These are phyloP conservation scores for Zygoascus flipseniorum DNA, from an alignment of 805 yeast genomes.

Conservation along the genomic window DNA sequence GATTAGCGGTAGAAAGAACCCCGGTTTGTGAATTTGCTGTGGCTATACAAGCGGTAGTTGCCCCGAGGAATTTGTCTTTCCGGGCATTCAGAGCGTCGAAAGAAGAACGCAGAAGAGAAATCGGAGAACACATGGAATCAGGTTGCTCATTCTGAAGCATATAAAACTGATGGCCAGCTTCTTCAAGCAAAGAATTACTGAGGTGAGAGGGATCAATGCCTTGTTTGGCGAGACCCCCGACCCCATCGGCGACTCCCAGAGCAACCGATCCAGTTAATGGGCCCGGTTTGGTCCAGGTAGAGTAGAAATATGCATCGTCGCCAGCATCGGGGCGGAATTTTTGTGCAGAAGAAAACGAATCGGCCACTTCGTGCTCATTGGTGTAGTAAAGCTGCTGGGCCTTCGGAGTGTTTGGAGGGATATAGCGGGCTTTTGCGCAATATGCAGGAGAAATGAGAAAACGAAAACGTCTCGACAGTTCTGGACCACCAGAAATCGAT, in stretches of 20 bases:
- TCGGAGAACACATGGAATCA: constrained; percentile 27
- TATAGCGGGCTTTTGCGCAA: background rate
- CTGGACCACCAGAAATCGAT: too few species aligned
- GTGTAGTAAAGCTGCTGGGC: background rate
- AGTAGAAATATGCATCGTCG: constrained; percentile 7
- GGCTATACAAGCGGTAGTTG: constrained; percentile 89
- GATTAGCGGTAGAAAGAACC: constrained; percentile 55
- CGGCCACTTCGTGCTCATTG: background rate
- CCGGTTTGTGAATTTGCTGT: constrained; percentile 44
- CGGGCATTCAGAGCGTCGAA: constrained; percentile 45
- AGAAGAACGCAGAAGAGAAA: constrained; percentile 44
- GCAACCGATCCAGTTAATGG: constrained; percentile 15
- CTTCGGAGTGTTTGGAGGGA: background rate
- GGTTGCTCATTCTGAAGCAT: constrained; percentile 11
- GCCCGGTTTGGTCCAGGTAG: constrained; percentile 3
- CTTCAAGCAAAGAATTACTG: constrained; percentile 64
- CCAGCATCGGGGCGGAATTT: constrained; percentile 4
- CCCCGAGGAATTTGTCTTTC: constrained; percentile 73
- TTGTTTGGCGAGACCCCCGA: constrained; percentile 89
- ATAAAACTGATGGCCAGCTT: constrained; percentile 38
- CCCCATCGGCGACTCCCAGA: constrained; percentile 66
- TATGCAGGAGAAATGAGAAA: background rate
- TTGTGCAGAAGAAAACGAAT: background rate
- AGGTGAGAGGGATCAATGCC: constrained; percentile 88
- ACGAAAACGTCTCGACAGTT: background rate